Evolutionary conservation across 2,329 filamentous ascomycete species (phyloP).

Genomic region (Penicillium verrucosum): DNA sequence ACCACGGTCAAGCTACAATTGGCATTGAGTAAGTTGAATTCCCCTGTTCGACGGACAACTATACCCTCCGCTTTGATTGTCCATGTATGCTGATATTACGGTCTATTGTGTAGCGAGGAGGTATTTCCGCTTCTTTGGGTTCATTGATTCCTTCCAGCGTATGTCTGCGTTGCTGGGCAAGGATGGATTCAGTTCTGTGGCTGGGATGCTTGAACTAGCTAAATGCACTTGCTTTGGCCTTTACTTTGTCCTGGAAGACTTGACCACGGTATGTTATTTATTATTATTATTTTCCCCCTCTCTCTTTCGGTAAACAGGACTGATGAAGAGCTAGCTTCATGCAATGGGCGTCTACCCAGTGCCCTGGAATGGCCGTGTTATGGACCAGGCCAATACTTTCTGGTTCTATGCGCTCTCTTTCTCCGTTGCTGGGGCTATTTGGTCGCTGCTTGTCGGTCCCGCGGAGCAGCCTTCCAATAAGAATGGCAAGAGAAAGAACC

Average conservation of each 20-base stretch:
- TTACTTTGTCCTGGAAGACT: constrained; percentile 65
- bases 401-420: constrained; percentile 64
- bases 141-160: constrained; percentile 57
- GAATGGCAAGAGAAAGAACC: constrained; percentile 21
- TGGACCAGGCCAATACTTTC: constrained; percentile 63
- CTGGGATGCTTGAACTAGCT: constrained; percentile 50
- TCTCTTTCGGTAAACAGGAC: not conserved
- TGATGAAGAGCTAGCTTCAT: constrained; percentile 33
- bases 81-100: constrained; percentile 3
- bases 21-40: constrained; percentile 39
- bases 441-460: constrained; percentile 19
- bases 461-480: constrained; percentile 20
- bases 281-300: no score
- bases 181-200: constrained; percentile 23
- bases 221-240: constrained; percentile 61
- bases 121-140: constrained; percentile 67
- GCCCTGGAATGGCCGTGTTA: constrained; percentile 46
- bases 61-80: not conserved
- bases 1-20: constrained; percentile 40
- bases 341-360: constrained; percentile 52
- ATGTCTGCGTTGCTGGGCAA: constrained; percentile 46
- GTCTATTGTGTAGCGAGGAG: constrained; percentile 49
- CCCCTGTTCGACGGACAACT: not conserved
- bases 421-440: constrained; percentile 42
- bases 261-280: constrained; percentile 55